Evolutionary conservation across 371 early-diverging fungal genomes (phyloP).

Genomic region (Dichotomocladium elegans): DNA sequence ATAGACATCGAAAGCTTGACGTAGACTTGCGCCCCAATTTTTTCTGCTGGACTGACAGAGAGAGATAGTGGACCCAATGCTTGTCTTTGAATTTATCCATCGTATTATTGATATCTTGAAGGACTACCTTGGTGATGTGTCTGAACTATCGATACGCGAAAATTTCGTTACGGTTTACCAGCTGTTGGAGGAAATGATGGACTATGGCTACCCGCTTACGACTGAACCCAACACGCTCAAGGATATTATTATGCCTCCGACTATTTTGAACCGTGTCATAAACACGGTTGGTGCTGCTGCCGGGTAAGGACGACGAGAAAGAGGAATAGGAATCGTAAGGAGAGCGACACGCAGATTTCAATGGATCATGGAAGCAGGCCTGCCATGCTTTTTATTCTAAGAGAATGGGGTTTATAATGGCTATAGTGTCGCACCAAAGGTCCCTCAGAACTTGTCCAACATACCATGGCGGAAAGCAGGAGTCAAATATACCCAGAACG

Average conservation of each 20-base stretch:
- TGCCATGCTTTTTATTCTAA: no score
- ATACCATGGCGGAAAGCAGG: constrained; percentile 87
- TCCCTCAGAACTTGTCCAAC: constrained; percentile 63
- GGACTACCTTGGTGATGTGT: constrained; percentile 80
- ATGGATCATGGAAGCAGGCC: no score
- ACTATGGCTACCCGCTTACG: constrained; percentile 84
- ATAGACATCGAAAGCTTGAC: neutral
- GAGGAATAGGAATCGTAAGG: neutral
- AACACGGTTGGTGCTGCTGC: constrained; percentile 76
- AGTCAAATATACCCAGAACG: constrained; percentile 88
- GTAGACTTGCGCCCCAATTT: neutral
- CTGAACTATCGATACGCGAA: constrained; percentile 81
- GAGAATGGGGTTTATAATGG: neutral
- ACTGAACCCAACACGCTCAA: constrained; percentile 85
- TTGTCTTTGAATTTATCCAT: constrained; percentile 84
- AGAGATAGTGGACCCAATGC: constrained; percentile 61
- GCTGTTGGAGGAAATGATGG: constrained; percentile 91
- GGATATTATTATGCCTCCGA: constrained; percentile 86
- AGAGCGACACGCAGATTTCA: no score
- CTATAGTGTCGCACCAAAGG: constrained; percentile 40
- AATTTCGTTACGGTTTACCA: constrained; percentile 92
- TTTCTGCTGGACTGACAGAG: neutral
- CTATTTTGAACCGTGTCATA: constrained; percentile 79
- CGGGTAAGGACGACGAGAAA: constrained; percentile 28
- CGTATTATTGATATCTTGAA: constrained; percentile 74